A percentile compares a stretch with the other conserved stretches of the same genome.
phyloP scores from a whole-genome alignment of 495 filamentous ascomycete species.

The Penicillium odoratum region DNA sequence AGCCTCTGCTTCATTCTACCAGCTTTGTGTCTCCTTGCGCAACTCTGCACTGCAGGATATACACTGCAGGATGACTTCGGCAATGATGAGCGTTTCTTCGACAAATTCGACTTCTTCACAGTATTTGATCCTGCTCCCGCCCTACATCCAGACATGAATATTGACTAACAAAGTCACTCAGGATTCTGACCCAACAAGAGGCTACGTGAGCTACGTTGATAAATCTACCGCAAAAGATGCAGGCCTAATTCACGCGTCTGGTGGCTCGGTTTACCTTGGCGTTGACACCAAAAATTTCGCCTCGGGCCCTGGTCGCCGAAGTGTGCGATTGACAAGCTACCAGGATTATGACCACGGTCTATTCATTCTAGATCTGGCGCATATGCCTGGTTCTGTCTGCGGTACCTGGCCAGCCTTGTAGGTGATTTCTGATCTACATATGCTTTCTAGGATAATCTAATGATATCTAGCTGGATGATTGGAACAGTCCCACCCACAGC shows the following conservation, averaged over 20 bases:
- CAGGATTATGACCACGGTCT: slow-evolving; percentile 56
- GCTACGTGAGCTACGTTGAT: slow-evolving; percentile 65
- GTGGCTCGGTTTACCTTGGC: slow-evolving; percentile 44
- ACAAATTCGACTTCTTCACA: slow-evolving; percentile 52
- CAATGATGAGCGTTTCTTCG: slow-evolving; percentile 44
- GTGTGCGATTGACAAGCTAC: slow-evolving; percentile 56
- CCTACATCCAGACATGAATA: not conserved
- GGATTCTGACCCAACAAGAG: slow-evolving; percentile 62
- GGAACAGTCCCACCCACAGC: slow-evolving; percentile 62
- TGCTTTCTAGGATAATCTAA: not conserved
- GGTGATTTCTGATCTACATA: not conserved
- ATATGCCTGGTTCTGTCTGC: slow-evolving; percentile 56
- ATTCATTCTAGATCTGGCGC: slow-evolving; percentile 60
- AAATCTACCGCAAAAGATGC: slow-evolving; percentile 47
- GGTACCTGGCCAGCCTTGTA: slow-evolving; percentile 60
- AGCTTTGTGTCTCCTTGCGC: slow-evolving; percentile 35
- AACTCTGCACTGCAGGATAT: slow-evolving; percentile 38
- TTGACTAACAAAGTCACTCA: slow-evolving; percentile 6
- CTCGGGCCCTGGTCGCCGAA: slow-evolving; percentile 50
- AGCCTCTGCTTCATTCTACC: slow-evolving; percentile 39
- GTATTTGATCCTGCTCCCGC: not conserved
- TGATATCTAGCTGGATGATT: slow-evolving; percentile 45
- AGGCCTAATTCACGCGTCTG: slow-evolving; percentile 53
- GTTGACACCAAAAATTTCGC: slow-evolving; percentile 36
- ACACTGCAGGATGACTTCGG: slow-evolving; percentile 6